These are phyloP conservation scores for Parascedosporium putredinis DNA, from an alignment of 2,329 filamentous ascomycete species.

Conservation along the genomic window DNA sequence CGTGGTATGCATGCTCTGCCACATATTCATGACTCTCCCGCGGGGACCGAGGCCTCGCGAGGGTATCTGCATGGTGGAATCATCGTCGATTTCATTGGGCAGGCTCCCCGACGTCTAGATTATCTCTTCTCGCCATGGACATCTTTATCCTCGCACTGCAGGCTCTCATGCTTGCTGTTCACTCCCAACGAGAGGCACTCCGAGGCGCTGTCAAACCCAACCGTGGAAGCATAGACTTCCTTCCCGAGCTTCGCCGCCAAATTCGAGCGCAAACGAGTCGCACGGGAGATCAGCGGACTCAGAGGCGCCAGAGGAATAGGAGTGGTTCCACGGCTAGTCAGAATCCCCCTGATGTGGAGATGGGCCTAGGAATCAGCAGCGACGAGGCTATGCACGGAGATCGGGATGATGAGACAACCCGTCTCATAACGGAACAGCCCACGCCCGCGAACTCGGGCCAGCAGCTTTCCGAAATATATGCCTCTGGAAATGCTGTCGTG, in stretches of 20 bases:
- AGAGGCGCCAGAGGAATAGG: conserved; percentile 17
- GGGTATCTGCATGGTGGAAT: conserved; percentile 60
- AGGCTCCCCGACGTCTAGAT: conserved; percentile 49
- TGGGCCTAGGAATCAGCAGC: conserved; percentile 26
- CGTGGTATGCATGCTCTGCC: conserved; percentile 48
- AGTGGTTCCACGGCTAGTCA: neutral
- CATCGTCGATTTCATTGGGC: conserved; percentile 58
- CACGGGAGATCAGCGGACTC: conserved; percentile 37
- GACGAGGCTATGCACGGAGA: conserved; percentile 14
- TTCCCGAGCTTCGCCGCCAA: conserved; percentile 3
- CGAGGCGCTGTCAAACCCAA: conserved; percentile 3
- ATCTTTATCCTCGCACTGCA: conserved; percentile 45
- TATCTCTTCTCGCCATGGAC: conserved; percentile 47
- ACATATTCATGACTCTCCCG: conserved; percentile 44
- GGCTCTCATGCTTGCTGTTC: conserved; percentile 53
- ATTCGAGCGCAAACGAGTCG: conserved; percentile 36
- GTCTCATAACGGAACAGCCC: conserved; percentile 12
- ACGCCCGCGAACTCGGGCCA: conserved; percentile 19
- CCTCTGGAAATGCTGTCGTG: conserved; percentile 44
- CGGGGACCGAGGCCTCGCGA: conserved; percentile 48
- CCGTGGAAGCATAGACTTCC: conserved; percentile 6
- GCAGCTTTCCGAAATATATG: conserved; percentile 36
- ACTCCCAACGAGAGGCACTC: conserved; percentile 20
- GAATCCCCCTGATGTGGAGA: conserved; percentile 29
- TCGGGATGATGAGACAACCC: conserved; percentile 12